Base-by-base conservation (phyloP, 176 grass and related monocot species). In the Pharus latifolius region DNA sequence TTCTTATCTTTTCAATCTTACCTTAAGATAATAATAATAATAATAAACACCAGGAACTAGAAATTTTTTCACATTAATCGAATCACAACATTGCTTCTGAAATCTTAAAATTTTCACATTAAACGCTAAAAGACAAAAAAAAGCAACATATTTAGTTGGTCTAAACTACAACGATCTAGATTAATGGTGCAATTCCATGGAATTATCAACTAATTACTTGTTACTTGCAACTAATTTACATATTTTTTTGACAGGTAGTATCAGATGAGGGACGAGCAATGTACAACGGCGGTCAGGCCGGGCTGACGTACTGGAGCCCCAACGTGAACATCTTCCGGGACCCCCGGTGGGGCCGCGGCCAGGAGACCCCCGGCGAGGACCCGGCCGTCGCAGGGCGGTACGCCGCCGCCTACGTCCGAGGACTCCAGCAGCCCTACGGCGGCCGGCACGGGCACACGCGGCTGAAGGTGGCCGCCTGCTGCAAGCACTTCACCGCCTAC, bases 401-500 rank as follows among this genome's bases (percentile, higher is more conserved):
- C 42, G 86, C 86, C 27, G 81, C 78, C 8, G 86, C 80, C 0
- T 92, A 88, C 26, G 89, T 97, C 2, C 86, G 86, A 6, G 93
- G 83, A 31, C 93, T 97, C 12, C 93, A 97, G 56, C 93, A 92
- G 19, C 74, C 74, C 0, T 65, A 41, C 38, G 63, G 40, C 14
- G 81, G 60, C 2, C 58, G 33, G 15, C 50, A 26, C 19, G 63
- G 76, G 11, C 35, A 47, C 64, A 54, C 75, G 18, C 66, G 60
- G 2, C 86, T 97, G 5, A 92, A 97, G 83, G 49, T 90, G 34
- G 93, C 93, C 12, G 94, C 94, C 43, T 92, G 86, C 86, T 97
- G 89, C 83, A 97, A 97, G 57, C 94, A 97, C 66, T 97, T 92
- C 94, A 97, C 94, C 2, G 94, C 94, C 17, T 92, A 97, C 77